A percentile compares a stretch with the other conserved stretches of the same genome.
Evolutionary conservation across 495 filamentous ascomycete genomes (phyloP).

Genomic region (Poronia punctata): DNA sequence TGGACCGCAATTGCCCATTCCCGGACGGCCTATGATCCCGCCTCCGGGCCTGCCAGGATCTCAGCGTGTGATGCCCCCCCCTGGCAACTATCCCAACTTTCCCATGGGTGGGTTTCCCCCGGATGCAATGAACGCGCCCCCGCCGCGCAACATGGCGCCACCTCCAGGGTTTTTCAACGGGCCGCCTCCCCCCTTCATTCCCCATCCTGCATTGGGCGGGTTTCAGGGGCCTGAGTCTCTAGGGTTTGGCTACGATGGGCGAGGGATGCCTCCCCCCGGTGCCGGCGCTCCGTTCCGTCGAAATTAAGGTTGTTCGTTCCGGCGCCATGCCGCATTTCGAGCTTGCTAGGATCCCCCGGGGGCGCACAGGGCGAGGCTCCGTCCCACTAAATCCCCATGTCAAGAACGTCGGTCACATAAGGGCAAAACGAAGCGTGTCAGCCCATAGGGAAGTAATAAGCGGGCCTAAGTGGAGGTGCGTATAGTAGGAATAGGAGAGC

Average conservation of each 20-base stretch:
- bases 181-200: slow-evolving; percentile 34
- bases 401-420: no score
- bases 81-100: slow-evolving; percentile 44
- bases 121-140: slow-evolving; percentile 35
- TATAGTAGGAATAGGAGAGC: no score
- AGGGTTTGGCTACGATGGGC: slow-evolving; percentile 35
- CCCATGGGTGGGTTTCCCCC: slow-evolving; percentile 40
- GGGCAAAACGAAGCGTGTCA: no score
- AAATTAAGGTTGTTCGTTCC: slow-evolving; percentile 13
- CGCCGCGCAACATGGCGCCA: slow-evolving; percentile 32
- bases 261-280: slow-evolving; percentile 35
- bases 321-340: background rate
- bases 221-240: slow-evolving; percentile 42
- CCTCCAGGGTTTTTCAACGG: slow-evolving; percentile 46
- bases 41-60: slow-evolving; percentile 43
- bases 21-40: slow-evolving; percentile 43
- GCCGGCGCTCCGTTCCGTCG: slow-evolving; percentile 26
- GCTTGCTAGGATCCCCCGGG: no score
- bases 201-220: slow-evolving; percentile 38
- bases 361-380: no score
- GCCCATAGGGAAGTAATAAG: no score
- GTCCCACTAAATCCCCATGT: no score
- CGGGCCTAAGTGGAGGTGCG: no score
- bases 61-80: slow-evolving; percentile 36
- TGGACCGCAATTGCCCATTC: slow-evolving; percentile 33